Evolutionary conservation across 75 land plant genomes (phyloP).

Genomic region (Cryptomeria japonica): DNA sequence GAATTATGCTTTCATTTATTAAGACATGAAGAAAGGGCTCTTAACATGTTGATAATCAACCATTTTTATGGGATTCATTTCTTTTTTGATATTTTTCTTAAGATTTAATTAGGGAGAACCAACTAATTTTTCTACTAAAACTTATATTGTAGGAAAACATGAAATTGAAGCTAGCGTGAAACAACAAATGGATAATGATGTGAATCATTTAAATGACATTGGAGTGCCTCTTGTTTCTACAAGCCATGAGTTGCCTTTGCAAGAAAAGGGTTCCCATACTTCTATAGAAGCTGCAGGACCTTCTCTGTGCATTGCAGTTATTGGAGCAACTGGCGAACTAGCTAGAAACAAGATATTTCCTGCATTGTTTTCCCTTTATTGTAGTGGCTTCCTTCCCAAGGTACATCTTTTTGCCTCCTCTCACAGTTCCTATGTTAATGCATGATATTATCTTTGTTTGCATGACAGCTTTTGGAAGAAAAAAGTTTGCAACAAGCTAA

Average conservation of each 20-base stretch:
- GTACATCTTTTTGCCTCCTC: slow-evolving; percentile 20
- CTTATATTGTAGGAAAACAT: slow-evolving; percentile 3
- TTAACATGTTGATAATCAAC: not conserved
- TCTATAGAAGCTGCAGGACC: slow-evolving; percentile 15
- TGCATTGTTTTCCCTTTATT: slow-evolving; percentile 76
- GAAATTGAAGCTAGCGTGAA: not conserved
- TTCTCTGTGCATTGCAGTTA: slow-evolving; percentile 47
- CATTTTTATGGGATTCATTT: not conserved
- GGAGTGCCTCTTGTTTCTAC: not conserved
- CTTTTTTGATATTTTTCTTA: not conserved
- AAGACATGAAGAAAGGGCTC: not conserved
- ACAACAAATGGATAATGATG: not conserved
- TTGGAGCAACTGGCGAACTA: slow-evolving; percentile 83
- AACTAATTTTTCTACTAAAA: not conserved
- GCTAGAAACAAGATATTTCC: slow-evolving; percentile 81
- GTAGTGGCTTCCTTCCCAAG: slow-evolving; percentile 67
- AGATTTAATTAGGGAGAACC: not conserved
- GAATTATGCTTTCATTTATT: not conserved
- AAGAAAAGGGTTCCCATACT: not conserved
- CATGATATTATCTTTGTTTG: not conserved
- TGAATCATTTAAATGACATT: not conserved
- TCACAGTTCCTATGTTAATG: not conserved
- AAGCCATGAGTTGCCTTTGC: not conserved
- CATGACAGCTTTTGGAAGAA: not conserved
- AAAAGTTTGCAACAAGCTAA: not conserved